phyloP scores from a whole-genome alignment of 1,284 basidiomycete genomes.

The Sporisorium reilianum region DNA sequence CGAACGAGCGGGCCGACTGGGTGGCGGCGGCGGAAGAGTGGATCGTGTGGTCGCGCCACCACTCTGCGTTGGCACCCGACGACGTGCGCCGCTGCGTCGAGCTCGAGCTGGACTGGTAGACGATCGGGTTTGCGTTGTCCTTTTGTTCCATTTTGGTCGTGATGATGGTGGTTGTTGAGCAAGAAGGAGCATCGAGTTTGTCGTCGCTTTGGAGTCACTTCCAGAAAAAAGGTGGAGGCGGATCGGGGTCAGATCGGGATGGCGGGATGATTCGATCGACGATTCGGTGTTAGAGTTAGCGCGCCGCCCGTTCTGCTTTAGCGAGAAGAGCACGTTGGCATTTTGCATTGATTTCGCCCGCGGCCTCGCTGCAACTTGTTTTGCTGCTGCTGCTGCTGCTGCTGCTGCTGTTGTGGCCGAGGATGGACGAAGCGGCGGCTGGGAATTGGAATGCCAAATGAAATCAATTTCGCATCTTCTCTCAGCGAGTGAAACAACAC shows the following conservation, averaged over 20 bases:
- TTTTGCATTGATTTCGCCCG: conserved; percentile 7
- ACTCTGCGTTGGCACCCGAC: conserved; percentile 51
- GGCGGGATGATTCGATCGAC: no score
- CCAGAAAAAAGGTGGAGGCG: conserved; percentile 7
- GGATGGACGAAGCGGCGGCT: no score
- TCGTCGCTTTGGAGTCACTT: background rate
- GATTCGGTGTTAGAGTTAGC: no score
- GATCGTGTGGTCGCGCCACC: conserved; percentile 63
- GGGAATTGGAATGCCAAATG: background rate
- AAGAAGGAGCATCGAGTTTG: background rate
- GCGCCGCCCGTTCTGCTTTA: background rate
- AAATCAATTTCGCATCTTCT: conserved; percentile 2
- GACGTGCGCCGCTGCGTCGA: conserved; percentile 59
- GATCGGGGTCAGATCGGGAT: background rate
- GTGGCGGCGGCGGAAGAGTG: conserved; percentile 28
- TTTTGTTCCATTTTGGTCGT: conserved; percentile 43
- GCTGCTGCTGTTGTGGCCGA: no score
- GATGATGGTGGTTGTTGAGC: background rate
- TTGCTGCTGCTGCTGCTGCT: background rate
- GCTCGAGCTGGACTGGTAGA: conserved; percentile 61
- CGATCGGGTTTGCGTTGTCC: conserved; percentile 71
- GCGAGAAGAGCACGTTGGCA: conserved; percentile 17
- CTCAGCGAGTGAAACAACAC: background rate
- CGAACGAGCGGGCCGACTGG: conserved; percentile 4
- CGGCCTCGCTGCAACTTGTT: background rate